Percentiles rank a stretch among this genome's conserved stretches.
These are phyloP conservation scores for Backusella sp. DNA, from an alignment of 192 early-diverging fungal genomes.

Conservation along the genomic window DNA sequence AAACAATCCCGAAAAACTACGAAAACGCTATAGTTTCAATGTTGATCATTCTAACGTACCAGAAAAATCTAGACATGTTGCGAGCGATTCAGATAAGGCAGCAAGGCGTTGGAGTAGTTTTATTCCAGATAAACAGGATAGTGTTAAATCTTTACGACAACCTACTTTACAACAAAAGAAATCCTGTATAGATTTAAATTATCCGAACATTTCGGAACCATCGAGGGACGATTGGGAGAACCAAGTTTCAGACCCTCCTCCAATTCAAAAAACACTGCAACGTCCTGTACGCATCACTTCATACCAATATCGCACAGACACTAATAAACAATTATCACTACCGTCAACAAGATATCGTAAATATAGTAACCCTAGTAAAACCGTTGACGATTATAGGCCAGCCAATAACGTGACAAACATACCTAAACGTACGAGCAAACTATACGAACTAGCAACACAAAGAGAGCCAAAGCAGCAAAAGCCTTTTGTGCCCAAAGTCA, in stretches of 20 bases:
- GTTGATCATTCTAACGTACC: slow-evolving; percentile 3
- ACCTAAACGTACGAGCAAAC: neutral
- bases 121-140: neutral
- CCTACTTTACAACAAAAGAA: neutral
- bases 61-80: neutral
- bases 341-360: neutral
- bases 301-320: neutral
- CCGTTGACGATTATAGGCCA: neutral
- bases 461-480: neutral
- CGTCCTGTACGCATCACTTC: neutral
- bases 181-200: neutral
- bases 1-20: neutral
- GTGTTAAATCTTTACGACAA: neutral
- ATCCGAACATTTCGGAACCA: neutral
- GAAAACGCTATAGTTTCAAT: neutral
- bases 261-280: neutral
- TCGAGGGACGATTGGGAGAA: neutral
- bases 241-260: neutral
- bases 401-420: neutral
- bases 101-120: neutral
- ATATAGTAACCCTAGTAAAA: neutral
- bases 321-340: neutral
- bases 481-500: neutral
- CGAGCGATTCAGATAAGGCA: neutral
- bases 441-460: neutral